Percentiles rank a stretch among this genome's conserved stretches.
phyloP scores from a whole-genome alignment of 257 asterid species.

The Apocynum venetum region DNA sequence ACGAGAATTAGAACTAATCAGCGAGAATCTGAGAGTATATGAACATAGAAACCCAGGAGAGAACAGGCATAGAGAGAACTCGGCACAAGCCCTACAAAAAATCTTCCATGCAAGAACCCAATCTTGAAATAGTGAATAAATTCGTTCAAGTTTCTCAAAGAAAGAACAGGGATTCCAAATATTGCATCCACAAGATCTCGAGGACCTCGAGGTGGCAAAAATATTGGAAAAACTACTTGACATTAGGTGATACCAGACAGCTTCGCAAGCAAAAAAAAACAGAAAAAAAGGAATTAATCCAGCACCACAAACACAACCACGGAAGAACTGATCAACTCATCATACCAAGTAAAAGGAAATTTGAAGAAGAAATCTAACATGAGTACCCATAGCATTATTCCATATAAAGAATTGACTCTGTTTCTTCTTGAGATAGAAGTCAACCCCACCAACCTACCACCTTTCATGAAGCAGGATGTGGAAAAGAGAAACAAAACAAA shows the following conservation, averaged over 20 bases:
- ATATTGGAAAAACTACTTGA: neutral
- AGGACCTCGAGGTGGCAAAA: slow-evolving; percentile 21
- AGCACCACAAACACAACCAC: slow-evolving; percentile 13
- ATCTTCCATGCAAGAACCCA: slow-evolving; percentile 15
- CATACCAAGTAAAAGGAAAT: slow-evolving; percentile 22
- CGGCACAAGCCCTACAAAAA: neutral
- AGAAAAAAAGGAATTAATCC: neutral
- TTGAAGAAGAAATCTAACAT: slow-evolving; percentile 24
- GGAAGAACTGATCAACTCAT: slow-evolving; percentile 14
- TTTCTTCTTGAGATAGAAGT: slow-evolving; percentile 38
- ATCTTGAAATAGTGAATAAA: neutral
- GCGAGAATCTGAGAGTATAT: neutral
- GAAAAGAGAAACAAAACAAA: slow-evolving; percentile 38
- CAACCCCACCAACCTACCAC: slow-evolving; percentile 97
- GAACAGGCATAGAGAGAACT: neutral
- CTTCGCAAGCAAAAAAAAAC: slow-evolving; percentile 15
- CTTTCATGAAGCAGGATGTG: slow-evolving; percentile 57
- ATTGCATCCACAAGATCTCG: neutral
- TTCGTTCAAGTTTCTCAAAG: neutral
- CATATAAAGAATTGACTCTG: slow-evolving; percentile 22
- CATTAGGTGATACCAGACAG: slow-evolving; percentile 27
- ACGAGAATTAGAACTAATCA: neutral
- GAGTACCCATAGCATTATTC: slow-evolving; percentile 33
- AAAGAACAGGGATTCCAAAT: neutral
- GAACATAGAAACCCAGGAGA: neutral